These are phyloP conservation scores for Voacanga thouarsii DNA, from an alignment of 257 asterid species.

Conservation along the genomic window DNA sequence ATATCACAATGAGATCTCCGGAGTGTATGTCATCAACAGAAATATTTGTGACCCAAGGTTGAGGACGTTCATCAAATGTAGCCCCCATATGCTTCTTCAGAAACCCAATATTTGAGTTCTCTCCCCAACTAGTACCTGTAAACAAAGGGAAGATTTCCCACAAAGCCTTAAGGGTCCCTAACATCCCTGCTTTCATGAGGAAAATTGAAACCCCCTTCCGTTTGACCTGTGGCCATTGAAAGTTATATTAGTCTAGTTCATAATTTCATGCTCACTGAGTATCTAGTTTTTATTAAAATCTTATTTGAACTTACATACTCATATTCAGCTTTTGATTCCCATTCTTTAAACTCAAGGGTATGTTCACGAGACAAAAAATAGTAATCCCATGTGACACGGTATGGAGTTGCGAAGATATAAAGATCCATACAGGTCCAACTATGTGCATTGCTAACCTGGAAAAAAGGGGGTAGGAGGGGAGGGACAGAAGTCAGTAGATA, in stretches of 20 bases:
- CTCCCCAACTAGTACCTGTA: constrained; percentile 75
- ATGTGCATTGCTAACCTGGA: constrained; percentile 68
- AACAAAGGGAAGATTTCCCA: constrained; percentile 89
- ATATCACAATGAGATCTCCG: constrained; percentile 77
- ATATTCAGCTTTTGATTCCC: constrained; percentile 74
- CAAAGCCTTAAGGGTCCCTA: constrained; percentile 70
- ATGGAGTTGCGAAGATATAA: constrained; percentile 82
- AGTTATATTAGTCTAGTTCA: constrained; percentile 1
- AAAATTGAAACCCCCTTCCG: constrained; percentile 69
- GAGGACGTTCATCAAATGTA: constrained; percentile 67
- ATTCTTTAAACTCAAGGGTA: constrained; percentile 66
- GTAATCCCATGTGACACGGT: constrained; percentile 84
- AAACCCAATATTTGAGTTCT: constrained; percentile 67
- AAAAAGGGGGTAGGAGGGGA: not conserved
- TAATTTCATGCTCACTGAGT: not conserved
- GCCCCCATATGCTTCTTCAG: constrained; percentile 87
- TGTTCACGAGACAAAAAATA: constrained; percentile 73
- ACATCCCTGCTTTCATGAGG: constrained; percentile 82
- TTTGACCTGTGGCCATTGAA: constrained; percentile 48
- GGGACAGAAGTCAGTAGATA: not conserved
- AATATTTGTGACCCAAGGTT: constrained; percentile 76
- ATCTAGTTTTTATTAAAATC: not conserved
- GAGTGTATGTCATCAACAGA: constrained; percentile 66
- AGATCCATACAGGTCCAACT: constrained; percentile 95
- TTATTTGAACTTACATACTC: constrained; percentile 62